Evolutionary conservation across 805 yeast genomes (phyloP), one percentile per base, ranked within the genome.

Genomic region (Saccharomyces cerevisiae): DNA sequence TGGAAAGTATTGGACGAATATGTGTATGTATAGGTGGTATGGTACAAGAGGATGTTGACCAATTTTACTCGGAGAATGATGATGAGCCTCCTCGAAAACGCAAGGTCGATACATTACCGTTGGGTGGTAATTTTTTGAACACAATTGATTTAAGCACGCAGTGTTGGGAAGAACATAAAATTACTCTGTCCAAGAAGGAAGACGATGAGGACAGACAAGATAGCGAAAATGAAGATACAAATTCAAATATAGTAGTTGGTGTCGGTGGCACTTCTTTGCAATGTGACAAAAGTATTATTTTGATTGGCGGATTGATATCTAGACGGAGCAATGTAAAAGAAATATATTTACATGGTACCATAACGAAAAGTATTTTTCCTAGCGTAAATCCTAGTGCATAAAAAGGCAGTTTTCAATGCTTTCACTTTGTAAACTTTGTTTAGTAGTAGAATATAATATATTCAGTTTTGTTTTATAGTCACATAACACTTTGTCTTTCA

Each of bases 11-110:
- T 24, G 67, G 67, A 17, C 57, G 57, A 32, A 51, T 57, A n/a
- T 61, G 64, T 11, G 56, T 63, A 4, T 55, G 62, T 36, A 47
- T 63, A n/a, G 71, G 71, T 26, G 72, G 72, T 2, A 49, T 68
- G 50, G 55, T 58, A n/a, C 68, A 66, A 49, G 55, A 56, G 4
- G 72, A 68, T 49, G 65, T 68, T 17, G 59, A 66, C 36, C 26
- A 26, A 8, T 41, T 63, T 17, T 63, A 55, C 46, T 46, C 52
- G 11, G 53, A 48, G 6, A 47, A 29, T 26, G 41, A 46, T 1
- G 30, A 31, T 17, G 24, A 36, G 43, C 43, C 24, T 36, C 9
- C 43, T 9, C 22, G 17, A 36, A 36, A 36, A 6, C 36, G n/a
- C 4, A 17, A 21, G 8, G 24, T 24, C 17, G 47, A 46, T 2